These are phyloP conservation scores for Protostelium mycophagum DNA, from an alignment of 78 protist genomes.

Conservation along the genomic window DNA sequence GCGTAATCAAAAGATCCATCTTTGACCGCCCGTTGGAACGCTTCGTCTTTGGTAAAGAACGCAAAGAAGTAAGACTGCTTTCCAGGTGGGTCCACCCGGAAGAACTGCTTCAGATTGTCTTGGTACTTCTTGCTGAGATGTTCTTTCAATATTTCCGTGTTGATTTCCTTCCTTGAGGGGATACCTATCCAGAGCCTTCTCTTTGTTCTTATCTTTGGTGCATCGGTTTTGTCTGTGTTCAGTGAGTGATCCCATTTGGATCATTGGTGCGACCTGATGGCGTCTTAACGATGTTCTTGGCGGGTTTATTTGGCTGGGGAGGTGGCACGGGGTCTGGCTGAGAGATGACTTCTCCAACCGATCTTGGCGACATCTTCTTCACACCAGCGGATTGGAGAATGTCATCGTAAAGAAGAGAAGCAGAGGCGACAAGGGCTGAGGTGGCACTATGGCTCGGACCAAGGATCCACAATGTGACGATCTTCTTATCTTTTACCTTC, in stretches of 20 bases:
- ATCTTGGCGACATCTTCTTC: too few relatives aligned
- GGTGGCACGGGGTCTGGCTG: neutral
- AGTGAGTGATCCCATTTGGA: neutral
- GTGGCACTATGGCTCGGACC: neutral
- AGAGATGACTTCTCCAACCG: too few relatives aligned
- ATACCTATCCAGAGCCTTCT: neutral
- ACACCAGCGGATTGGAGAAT: neutral
- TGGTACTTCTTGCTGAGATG: neutral
- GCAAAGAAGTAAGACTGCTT: neutral
- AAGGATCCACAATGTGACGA: neutral
- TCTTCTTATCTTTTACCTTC: neutral
- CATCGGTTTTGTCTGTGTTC: neutral
- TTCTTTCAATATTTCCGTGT: neutral
- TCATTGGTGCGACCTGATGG: neutral
- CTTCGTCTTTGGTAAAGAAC: neutral
- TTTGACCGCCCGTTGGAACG: neutral
- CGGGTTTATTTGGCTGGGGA: neutral
- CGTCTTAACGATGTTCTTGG: neutral
- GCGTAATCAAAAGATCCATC: neutral
- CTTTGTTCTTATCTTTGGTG: neutral
- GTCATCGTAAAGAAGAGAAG: neutral
- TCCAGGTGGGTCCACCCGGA: neutral
- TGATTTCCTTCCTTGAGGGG: neutral
- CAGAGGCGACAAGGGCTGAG: neutral
- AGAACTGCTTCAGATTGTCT: neutral